Evolutionary conservation across 805 yeast genomes (phyloP), one percentile per base, ranked within the genome.

Genomic region (Tanozyma kutaoensis): DNA sequence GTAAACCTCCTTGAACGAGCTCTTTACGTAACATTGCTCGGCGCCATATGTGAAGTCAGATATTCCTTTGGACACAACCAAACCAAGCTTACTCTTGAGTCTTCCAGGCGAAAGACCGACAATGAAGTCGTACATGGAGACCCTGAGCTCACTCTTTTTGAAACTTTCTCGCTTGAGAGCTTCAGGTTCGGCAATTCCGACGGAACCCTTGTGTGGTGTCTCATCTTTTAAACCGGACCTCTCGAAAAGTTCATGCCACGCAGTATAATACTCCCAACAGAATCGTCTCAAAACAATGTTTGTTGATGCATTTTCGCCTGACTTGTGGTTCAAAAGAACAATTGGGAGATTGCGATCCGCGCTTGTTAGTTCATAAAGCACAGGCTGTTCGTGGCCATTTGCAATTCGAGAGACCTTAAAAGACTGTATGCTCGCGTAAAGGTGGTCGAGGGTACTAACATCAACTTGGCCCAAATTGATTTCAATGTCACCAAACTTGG

Each of bases 61-160:
- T 23, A 52, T 67, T 4, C 80, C 85, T 28, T 64, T 65, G 9
- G 62, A 57, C 1, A 78, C 32, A 1, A 68, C 51, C 5, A 81
- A 27, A 5, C 59, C 47, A 0, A 73, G 63, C 33, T 72, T 72
- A n/a, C 77, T 61, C 0, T 41, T 38, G 12, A 82, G 43, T 28
- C 75, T 49, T 7, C 70, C 69, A 0, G 95, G 93, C 15, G 58
- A 64, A 15, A 82, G 42, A 0, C 79, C 79, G 19, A 82, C 33
- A 1, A 69, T 57, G 31, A 76, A 66, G 32, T 78, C 78, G 9
- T 62, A 43, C 14, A 71, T 42, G 2, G 50, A 41, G 16, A 63
- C 31, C 22, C 55, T 39, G 14, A 55, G 28, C 23, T 57, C 62
- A 8, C 44, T 33, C 14, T 23, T 19, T 21, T 23, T 18, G 20